These are phyloP conservation scores for Ogataea wickerhamii DNA, from an alignment of 805 yeast genomes.

Conservation along the genomic window DNA sequence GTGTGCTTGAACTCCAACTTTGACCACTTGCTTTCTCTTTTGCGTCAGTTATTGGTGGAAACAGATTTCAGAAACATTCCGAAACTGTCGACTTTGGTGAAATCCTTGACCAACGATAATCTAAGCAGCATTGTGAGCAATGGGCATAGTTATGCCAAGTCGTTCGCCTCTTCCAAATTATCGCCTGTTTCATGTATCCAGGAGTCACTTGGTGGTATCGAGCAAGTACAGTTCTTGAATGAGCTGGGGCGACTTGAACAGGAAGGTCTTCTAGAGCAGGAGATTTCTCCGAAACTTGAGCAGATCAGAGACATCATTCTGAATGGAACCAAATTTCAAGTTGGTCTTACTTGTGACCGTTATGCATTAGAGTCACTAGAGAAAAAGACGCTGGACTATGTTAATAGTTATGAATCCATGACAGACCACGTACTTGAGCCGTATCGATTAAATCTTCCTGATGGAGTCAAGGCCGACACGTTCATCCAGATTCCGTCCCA, in stretches of 20 bases:
- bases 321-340: conserved; percentile 41
- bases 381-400: conserved; percentile 32
- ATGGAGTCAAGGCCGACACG: conserved; percentile 29
- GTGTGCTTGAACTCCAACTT: conserved; percentile 66
- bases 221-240: conserved; percentile 68
- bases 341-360: conserved; percentile 59
- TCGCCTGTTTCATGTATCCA: conserved; percentile 56
- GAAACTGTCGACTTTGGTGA: conserved; percentile 70
- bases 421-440: conserved; percentile 10
- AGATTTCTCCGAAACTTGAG: conserved; percentile 62
- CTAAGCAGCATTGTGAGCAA: conserved; percentile 76
- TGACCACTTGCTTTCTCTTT: conserved; percentile 55
- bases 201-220: conserved; percentile 70
- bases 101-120: conserved; percentile 71
- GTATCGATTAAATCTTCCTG: conserved; percentile 9
- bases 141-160: conserved; percentile 82
- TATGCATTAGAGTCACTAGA: conserved; percentile 37
- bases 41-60: conserved; percentile 62
- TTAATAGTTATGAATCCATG: conserved; percentile 10
- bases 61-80: conserved; percentile 66
- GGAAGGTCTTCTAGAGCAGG: conserved; percentile 45
- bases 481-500: conserved; percentile 79
- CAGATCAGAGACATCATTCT: conserved; percentile 46
- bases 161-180: conserved; percentile 60
- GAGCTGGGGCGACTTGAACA: conserved; percentile 53